Evolutionary conservation across 257 asterid species (phyloP), one percentile per base, ranked within the genome.

Genomic region (Capsicum baccatum): DNA sequence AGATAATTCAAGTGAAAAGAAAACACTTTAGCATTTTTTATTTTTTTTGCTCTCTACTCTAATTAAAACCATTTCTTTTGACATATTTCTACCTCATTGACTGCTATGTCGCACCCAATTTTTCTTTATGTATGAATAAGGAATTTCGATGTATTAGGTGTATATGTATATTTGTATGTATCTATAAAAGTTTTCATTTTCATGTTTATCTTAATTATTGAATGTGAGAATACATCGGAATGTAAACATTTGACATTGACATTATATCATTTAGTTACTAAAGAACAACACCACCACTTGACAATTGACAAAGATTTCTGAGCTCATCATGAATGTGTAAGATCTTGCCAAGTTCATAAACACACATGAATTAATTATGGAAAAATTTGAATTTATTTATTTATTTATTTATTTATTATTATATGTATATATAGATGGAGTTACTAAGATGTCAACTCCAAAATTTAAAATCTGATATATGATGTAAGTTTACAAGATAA

Each of bases 401-500:
- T 26, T 26, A 26, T 44, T 6, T 48, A 48, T 48, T 7, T 48
- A 48, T 48, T 7, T 48, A 6, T 48, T 7, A 7, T 7, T 48
- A 48, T 48, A 48, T 48, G 3, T 48, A 8, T 48, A 62, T 63
- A 37, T 67, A 4, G 21, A 74, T 21, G 60, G 37, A 74, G 19
- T 19, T 15, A 21, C 81, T 52, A 76, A 73, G 10, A 73, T 54
- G 11, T 19, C 42, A 12, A 48, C 57, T 73, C 59, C 80, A 74
- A 76, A 8, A 76, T 52, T 76, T 76, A 76, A 76, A 76, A 76
- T 21, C 54, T 54, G 42, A 5, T 76, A 76, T 47, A 71, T 76
- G 12, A 26, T 76, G 26, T 4, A 76, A 54, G 81, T 50, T 5
- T 76, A 14, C 26, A 54, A 8, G 9, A 0, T 14, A 26, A 52